Conservation (phyloP, 2,329 filamentous ascomycete genomes). For the Pyricularia grisea region DNA sequence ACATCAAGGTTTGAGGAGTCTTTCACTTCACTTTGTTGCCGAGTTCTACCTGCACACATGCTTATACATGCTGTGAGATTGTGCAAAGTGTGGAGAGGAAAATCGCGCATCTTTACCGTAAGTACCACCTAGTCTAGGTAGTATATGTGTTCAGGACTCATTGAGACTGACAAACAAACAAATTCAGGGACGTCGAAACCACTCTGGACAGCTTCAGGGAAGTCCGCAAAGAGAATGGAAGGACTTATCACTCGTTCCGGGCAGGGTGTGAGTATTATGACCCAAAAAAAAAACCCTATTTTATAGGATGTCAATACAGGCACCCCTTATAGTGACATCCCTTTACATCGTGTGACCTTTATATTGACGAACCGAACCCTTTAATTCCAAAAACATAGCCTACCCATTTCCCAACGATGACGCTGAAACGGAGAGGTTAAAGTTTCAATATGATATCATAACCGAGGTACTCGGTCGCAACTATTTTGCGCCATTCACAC, state of each 20-base stretch:
- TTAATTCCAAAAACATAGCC: conserved; percentile 12
- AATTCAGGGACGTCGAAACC: conserved; percentile 11
- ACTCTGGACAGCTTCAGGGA: conserved; percentile 20
- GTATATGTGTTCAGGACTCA: not conserved
- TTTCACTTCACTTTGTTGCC: not conserved
- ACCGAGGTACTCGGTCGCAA: conserved; percentile 19
- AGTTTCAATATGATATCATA: conserved; percentile 21
- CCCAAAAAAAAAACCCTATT: not conserved
- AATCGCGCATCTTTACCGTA: not conserved
- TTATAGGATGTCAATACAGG: no score
- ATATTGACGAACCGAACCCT: not conserved
- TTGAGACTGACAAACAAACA: not conserved
- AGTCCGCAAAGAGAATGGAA: conserved; percentile 19
- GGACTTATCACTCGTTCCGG: conserved; percentile 22
- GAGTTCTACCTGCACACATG: not conserved
- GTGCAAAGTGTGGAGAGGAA: not conserved
- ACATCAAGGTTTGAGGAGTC: not conserved
- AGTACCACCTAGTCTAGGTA: not conserved
- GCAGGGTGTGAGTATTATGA: conserved; percentile 17
- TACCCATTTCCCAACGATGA: conserved; percentile 24
- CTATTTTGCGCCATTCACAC: conserved; percentile 20
- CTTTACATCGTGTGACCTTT: not conserved
- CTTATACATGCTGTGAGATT: not conserved
- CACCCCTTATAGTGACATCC: not conserved
- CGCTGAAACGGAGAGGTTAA: conserved; percentile 19